A percentile compares a stretch with the other conserved stretches of the same genome.
Conservation (phyloP, 257 asterid genomes). For the Handroanthus guayacan region DNA sequence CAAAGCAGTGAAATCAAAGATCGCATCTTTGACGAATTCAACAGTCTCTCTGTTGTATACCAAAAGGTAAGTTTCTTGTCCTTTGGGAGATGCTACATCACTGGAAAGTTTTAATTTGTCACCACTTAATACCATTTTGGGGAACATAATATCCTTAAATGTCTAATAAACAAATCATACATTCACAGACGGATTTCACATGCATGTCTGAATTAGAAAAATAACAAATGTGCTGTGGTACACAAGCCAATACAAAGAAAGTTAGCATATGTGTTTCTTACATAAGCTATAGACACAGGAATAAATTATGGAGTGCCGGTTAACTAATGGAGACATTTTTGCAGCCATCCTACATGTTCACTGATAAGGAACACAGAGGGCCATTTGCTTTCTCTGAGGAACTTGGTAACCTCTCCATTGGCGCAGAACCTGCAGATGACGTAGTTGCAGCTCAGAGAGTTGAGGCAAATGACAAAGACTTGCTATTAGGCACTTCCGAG, state of each 20-base stretch:
- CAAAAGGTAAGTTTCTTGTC: constrained; percentile 72
- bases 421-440: constrained; percentile 63
- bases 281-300: neutral
- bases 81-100: constrained; percentile 15
- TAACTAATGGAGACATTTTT: constrained; percentile 37
- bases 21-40: constrained; percentile 97
- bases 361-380: constrained; percentile 96
- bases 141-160: constrained; percentile 14
- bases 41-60: constrained; percentile 95
- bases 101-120: constrained; percentile 26
- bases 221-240: neutral
- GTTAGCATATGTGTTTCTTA: constrained; percentile 4
- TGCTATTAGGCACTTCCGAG: constrained; percentile 80
- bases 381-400: constrained; percentile 96
- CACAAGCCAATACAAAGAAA: neutral
- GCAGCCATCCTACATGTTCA: constrained; percentile 99
- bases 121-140: constrained; percentile 15
- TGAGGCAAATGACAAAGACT: constrained; percentile 91
- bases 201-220: too few species aligned
- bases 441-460: constrained; percentile 70
- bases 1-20: constrained; percentile 96
- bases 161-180: neutral
- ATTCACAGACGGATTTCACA: too few species aligned
- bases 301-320: neutral
- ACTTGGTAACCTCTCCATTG: constrained; percentile 69